Conservation (phyloP, 2,329 filamentous ascomycete genomes). For the Pestalotiopsis sp. region DNA sequence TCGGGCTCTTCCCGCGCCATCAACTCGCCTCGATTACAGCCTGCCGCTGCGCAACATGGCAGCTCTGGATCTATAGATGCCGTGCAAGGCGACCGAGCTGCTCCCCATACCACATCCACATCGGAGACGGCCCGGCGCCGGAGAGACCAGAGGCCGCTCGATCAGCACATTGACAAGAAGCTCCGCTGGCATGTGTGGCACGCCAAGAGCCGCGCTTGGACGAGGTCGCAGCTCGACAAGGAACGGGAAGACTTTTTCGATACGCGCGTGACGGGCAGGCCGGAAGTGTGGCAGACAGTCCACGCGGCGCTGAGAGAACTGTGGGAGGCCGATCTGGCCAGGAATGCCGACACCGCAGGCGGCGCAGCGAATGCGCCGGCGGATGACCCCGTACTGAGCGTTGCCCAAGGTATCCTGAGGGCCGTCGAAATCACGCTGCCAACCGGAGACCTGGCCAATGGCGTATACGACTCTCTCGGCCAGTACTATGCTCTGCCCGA, state of each 20-base stretch:
- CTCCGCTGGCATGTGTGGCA: slow-evolving; percentile 68
- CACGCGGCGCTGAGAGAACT: slow-evolving; percentile 69
- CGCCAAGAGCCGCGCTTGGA: slow-evolving; percentile 68
- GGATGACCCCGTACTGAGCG: slow-evolving; percentile 50
- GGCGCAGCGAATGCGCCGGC: slow-evolving; percentile 34
- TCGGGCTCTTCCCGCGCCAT: slow-evolving; percentile 57
- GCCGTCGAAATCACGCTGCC: slow-evolving; percentile 78
- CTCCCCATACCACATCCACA: slow-evolving; percentile 15
- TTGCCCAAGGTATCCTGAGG: slow-evolving; percentile 79
- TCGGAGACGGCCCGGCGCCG: slow-evolving; percentile 28
- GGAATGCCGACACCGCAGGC: slow-evolving; percentile 37
- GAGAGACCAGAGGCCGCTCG: slow-evolving; percentile 46
- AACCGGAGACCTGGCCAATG: slow-evolving; percentile 71
- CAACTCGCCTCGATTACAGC: slow-evolving; percentile 42
- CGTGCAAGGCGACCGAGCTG: slow-evolving; percentile 18
- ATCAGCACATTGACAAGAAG: slow-evolving; percentile 71
- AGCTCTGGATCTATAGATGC: slow-evolving; percentile 23
- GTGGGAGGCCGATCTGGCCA: slow-evolving; percentile 52
- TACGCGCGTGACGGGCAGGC: slow-evolving; percentile 76
- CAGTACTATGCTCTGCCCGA: slow-evolving; percentile 71
- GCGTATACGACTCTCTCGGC: slow-evolving; percentile 72
- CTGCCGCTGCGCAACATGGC: slow-evolving; percentile 31
- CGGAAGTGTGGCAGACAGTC: slow-evolving; percentile 81
- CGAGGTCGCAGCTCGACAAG: slow-evolving; percentile 64
- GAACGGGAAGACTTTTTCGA: slow-evolving; percentile 89